These are phyloP conservation scores for Saccharomycopsis sp. DNA, from an alignment of 805 yeast species.

Conservation along the genomic window DNA sequence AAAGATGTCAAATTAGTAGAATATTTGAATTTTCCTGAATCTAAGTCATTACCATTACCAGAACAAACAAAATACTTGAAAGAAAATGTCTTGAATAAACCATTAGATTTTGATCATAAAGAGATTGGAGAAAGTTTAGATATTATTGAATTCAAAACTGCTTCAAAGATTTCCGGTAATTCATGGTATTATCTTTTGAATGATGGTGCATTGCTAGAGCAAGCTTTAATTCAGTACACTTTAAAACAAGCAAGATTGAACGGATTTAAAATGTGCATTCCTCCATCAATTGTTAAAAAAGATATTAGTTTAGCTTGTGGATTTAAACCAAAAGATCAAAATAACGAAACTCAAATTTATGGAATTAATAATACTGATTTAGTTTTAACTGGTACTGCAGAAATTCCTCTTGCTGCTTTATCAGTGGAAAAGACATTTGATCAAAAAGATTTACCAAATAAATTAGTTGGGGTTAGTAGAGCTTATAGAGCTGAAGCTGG, in stretches of 20 bases:
- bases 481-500: conserved; percentile 96
- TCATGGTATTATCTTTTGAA: conserved; percentile 82
- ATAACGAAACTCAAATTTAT: conserved; percentile 79
- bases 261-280: conserved; percentile 64
- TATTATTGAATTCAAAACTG: conserved; percentile 59
- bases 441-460: conserved; percentile 38
- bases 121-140: conserved; percentile 57
- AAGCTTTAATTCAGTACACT: conserved; percentile 78
- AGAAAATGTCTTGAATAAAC: conserved; percentile 19
- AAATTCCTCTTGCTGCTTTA: conserved; percentile 83
- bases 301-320: conserved; percentile 87
- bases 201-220: conserved; percentile 83
- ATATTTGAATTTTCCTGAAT: conserved; percentile 36
- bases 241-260: conserved; percentile 49
- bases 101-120: conserved; percentile 45
- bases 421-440: conserved; percentile 37
- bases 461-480: conserved; percentile 71
- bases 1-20: conserved; percentile 34
- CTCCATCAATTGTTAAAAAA: conserved; percentile 77
- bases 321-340: conserved; percentile 83
- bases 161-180: conserved; percentile 64
- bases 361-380: conserved; percentile 30
- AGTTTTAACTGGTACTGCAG: conserved; percentile 90
- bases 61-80: background rate
- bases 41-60: background rate